phyloP scores from a whole-genome alignment of 2,329 filamentous ascomycete species.

The Monilinia vaccinii-corymbosi region DNA sequence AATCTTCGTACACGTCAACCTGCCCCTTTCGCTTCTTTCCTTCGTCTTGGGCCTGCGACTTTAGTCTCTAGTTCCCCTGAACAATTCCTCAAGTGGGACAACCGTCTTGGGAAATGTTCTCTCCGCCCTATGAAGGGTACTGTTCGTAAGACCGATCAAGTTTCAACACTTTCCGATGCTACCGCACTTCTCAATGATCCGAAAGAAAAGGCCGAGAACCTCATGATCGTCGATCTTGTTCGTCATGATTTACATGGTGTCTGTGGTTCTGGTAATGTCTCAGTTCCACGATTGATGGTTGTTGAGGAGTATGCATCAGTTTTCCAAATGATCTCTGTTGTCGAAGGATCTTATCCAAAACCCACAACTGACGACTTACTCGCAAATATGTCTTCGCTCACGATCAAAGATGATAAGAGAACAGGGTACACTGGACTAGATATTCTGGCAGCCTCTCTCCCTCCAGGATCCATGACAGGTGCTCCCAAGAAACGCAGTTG shows the following conservation, averaged over 20 bases:
- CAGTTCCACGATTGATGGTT: slow-evolving; percentile 68
- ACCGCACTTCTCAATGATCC: slow-evolving; percentile 63
- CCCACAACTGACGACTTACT: slow-evolving; percentile 1
- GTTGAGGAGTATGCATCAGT: slow-evolving; percentile 89
- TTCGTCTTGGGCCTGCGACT: slow-evolving; percentile 60
- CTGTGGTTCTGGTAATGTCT: slow-evolving; percentile 63
- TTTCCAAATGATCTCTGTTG: slow-evolving; percentile 83
- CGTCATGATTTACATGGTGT: slow-evolving; percentile 86
- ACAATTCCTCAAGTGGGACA: slow-evolving; percentile 66
- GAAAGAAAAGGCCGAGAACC: slow-evolving; percentile 90
- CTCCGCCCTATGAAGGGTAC: slow-evolving; percentile 97
- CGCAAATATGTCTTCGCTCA: slow-evolving; percentile 1
- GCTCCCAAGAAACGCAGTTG: slow-evolving; percentile 91
- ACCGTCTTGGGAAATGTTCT: slow-evolving; percentile 50
- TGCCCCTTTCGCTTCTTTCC: slow-evolving; percentile 59
- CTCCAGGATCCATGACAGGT: slow-evolving; percentile 93
- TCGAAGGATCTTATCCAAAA: slow-evolving; percentile 56
- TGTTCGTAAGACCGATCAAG: slow-evolving; percentile 63
- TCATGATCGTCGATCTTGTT: slow-evolving; percentile 98
- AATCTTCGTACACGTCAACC: slow-evolving; percentile 26
- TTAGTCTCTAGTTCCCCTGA: slow-evolving; percentile 81
- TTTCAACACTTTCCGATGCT: slow-evolving; percentile 62
- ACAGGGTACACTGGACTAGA: slow-evolving; percentile 54
- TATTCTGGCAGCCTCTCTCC: slow-evolving; percentile 67
- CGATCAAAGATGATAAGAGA: slow-evolving; percentile 12